Conservation (phyloP, 1,284 basidiomycete species). For the Melampsora occidentalis region DNA sequence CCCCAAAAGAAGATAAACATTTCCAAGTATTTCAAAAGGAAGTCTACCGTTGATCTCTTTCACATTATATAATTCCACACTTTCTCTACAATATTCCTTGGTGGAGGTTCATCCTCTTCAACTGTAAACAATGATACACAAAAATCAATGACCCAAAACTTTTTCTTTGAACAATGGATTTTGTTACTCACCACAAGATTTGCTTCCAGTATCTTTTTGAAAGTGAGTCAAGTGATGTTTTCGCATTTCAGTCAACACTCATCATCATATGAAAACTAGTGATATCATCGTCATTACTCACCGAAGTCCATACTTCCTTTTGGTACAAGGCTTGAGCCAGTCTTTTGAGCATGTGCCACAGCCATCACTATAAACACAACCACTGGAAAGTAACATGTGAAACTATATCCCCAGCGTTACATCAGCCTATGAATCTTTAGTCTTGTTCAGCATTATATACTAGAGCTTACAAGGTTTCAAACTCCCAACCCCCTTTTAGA, state of each 20-base stretch:
- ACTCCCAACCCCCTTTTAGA: slow-evolving; percentile 28
- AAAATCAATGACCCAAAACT: background rate
- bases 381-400: slow-evolving; percentile 40
- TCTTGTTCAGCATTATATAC: background rate
- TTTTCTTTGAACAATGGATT: background rate
- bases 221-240: background rate
- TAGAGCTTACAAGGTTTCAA: slow-evolving; percentile 35
- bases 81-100: slow-evolving; percentile 35
- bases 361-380: slow-evolving; percentile 24
- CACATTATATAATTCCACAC: slow-evolving; percentile 23
- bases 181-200: slow-evolving; percentile 14
- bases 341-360: slow-evolving; percentile 33
- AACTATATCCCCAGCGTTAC: background rate
- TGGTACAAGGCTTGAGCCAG: slow-evolving; percentile 20
- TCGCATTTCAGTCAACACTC: background rate
- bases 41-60: no score
- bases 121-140: background rate
- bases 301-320: slow-evolving; percentile 37
- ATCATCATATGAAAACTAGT: background rate
- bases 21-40: no score
- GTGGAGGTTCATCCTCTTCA: slow-evolving; percentile 35
- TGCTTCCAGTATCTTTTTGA: slow-evolving; percentile 34
- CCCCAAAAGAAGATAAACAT: no score
- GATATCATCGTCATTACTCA: background rate
- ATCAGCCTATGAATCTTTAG: background rate